phyloP scores from a whole-genome alignment of 768 basidiomycete species.

The Suillus lakei region DNA sequence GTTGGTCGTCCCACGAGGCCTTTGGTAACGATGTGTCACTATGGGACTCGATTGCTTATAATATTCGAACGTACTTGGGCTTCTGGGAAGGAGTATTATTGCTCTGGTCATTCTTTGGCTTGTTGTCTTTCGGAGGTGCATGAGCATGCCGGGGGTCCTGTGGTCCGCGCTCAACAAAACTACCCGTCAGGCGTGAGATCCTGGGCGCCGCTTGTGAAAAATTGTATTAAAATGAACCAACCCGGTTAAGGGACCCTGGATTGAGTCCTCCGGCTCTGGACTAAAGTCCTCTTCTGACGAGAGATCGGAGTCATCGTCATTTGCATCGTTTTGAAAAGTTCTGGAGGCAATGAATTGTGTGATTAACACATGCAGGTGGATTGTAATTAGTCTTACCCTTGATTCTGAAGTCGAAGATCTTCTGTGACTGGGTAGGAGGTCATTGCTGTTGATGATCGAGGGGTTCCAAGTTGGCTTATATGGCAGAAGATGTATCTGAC shows the following conservation, averaged over 20 bases:
- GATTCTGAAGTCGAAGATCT: background rate
- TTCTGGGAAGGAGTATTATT: too few relatives aligned
- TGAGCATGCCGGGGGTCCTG: background rate
- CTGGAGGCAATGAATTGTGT: background rate
- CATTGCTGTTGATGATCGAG: background rate
- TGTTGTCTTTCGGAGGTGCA: background rate
- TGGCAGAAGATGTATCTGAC: too few relatives aligned
- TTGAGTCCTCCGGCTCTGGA: background rate
- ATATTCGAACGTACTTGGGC: background rate
- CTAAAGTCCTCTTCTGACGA: background rate
- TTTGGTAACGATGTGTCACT: background rate
- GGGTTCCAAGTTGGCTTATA: background rate
- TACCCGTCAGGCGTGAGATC: background rate
- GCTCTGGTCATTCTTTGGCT: background rate
- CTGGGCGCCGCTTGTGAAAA: background rate
- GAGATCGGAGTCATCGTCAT: too few relatives aligned
- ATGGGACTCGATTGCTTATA: background rate
- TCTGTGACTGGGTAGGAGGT: background rate
- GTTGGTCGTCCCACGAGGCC: background rate
- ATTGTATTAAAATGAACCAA: background rate
- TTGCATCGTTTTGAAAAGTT: background rate
- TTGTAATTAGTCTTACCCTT: background rate
- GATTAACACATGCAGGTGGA: too few relatives aligned
- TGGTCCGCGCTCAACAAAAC: background rate
- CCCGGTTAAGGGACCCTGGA: background rate